These are phyloP conservation scores for Solanum lycopersicoides DNA, from an alignment of 257 asterid species.

Conservation along the genomic window DNA sequence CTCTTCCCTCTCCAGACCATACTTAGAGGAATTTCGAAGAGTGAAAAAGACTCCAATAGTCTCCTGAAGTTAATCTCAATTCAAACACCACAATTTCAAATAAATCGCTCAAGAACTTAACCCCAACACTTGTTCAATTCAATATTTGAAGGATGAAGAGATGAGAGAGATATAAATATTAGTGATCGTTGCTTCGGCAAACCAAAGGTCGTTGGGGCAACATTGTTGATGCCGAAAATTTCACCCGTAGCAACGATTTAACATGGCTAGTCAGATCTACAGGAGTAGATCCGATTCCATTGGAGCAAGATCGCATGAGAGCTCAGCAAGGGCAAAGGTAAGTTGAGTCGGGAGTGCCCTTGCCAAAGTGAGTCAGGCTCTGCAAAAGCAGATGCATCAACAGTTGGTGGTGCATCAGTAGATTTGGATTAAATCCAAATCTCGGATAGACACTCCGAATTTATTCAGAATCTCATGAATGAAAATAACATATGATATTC, in stretches of 20 bases:
- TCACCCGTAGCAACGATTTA: too few relatives aligned
- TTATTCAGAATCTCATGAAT: not conserved
- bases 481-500: too few relatives aligned
- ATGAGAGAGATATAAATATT: too few relatives aligned
- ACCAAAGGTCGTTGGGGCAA: not conserved
- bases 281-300: not conserved
- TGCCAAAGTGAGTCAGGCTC: not conserved
- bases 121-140: not conserved
- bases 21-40: too few relatives aligned
- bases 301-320: not conserved
- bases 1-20: not conserved
- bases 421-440: not conserved
- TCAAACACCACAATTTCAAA: not conserved
- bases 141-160: too few relatives aligned
- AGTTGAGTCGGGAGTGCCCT: accelerated
- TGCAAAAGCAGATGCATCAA: too few relatives aligned
- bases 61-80: too few relatives aligned
- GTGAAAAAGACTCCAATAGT: not conserved
- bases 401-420: too few relatives aligned
- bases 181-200: not conserved
- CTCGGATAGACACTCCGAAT: not conserved
- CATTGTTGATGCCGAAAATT: not conserved
- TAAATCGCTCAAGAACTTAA: not conserved
- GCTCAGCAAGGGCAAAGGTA: not conserved
- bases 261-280: not conserved